Percentiles rank a stretch among this genome's conserved stretches.
These are phyloP conservation scores for Emmonsia crescens DNA, from an alignment of 2,329 filamentous ascomycete species.

Conservation along the genomic window DNA sequence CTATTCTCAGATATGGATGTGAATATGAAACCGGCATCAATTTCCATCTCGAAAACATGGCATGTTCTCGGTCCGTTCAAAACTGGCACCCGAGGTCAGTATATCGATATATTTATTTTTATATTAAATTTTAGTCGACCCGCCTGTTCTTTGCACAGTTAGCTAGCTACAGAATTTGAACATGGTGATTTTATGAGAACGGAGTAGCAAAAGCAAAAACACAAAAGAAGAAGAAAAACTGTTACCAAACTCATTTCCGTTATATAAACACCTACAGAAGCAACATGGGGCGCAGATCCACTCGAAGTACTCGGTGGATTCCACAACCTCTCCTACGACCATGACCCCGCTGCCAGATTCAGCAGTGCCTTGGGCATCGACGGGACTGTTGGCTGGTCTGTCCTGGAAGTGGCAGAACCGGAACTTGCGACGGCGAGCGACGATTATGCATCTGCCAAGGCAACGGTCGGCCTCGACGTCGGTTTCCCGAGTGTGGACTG, in stretches of 20 bases:
- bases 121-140: too few relatives aligned
- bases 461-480: constrained; percentile 29
- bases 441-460: constrained; percentile 21
- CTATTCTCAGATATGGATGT: not conserved
- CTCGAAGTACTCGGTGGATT: constrained; percentile 46
- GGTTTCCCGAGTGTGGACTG: constrained; percentile 44
- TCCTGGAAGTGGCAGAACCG: constrained; percentile 23
- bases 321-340: constrained; percentile 29
- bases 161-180: too few relatives aligned
- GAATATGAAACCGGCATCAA: not conserved
- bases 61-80: constrained; percentile 47
- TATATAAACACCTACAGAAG: constrained; percentile 31
- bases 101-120: not conserved
- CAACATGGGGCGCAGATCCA: constrained; percentile 49
- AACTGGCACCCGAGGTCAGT: constrained; percentile 47
- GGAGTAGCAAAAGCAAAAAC: not conserved
- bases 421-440: too few relatives aligned
- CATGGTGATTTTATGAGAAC: not conserved
- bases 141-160: too few relatives aligned
- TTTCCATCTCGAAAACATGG: constrained; percentile 31
- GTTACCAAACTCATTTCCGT: not conserved
- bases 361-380: constrained; percentile 41
- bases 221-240: constrained; percentile 13
- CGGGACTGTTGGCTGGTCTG: constrained; percentile 42
- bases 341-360: constrained; percentile 32